These are phyloP conservation scores for Candolleomyces efflorescens DNA, from an alignment of 768 basidiomycete genomes.

Conservation along the genomic window DNA sequence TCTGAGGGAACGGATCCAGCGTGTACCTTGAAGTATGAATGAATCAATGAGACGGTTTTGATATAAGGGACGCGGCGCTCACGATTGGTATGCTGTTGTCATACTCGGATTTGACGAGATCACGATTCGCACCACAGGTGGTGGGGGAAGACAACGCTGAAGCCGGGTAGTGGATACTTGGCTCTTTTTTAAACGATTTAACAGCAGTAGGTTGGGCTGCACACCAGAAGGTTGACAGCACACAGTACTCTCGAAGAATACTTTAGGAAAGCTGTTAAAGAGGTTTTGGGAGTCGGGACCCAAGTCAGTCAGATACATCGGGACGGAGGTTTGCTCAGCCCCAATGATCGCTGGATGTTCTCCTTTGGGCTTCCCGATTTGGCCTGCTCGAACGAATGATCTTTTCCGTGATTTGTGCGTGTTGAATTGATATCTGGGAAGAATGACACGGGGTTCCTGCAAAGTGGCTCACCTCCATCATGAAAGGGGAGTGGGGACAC, in stretches of 20 bases:
- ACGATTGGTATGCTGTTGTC: slow-evolving; percentile 4
- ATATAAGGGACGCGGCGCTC: slow-evolving; percentile 1
- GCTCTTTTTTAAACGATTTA: slow-evolving; percentile 4
- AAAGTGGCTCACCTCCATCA: too few relatives aligned
- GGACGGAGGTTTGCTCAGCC: slow-evolving; percentile 21
- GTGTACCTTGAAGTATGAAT: background rate
- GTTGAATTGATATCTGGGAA: background rate
- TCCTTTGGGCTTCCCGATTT: background rate
- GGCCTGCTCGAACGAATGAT: background rate
- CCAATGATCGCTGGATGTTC: slow-evolving; percentile 15
- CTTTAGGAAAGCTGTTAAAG: slow-evolving; percentile 2
- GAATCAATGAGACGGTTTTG: background rate
- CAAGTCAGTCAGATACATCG: background rate
- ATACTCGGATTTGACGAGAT: slow-evolving; percentile 9
- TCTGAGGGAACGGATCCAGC: background rate
- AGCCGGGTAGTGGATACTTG: slow-evolving; percentile 5
- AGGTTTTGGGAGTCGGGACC: background rate
- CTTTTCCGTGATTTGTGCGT: background rate
- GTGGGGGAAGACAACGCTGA: background rate
- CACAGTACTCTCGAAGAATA: background rate
- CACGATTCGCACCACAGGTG: background rate
- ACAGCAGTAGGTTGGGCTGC: slow-evolving; percentile 1
- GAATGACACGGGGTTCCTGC: background rate
- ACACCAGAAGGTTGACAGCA: slow-evolving; percentile 2
- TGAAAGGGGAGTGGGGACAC: background rate